These are phyloP conservation scores for Nepenthes alata DNA, from an alignment of 179 eudicot species.

Conservation along the genomic window DNA sequence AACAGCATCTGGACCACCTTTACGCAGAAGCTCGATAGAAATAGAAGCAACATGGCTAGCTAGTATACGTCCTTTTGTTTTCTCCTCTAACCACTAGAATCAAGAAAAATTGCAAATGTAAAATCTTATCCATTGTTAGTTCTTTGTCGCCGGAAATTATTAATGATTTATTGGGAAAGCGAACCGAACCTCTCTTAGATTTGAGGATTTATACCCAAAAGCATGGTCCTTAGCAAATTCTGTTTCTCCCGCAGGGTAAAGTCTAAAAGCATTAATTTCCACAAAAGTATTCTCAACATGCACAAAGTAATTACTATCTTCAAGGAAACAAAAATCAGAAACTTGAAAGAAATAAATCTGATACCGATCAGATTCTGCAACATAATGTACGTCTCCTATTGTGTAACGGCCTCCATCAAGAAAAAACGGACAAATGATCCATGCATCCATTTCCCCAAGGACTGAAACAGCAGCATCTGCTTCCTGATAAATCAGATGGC, in stretches of 20 bases:
- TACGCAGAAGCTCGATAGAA: conserved; percentile 67
- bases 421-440: conserved; percentile 95
- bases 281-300: conserved; percentile 6
- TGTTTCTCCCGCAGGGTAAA: conserved; percentile 96
- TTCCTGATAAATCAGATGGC: conserved; percentile 42
- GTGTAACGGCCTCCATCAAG: conserved; percentile 98
- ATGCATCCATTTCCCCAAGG: conserved; percentile 87
- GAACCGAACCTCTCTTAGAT: conserved; percentile 70
- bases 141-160: background rate
- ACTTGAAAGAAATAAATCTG: background rate
- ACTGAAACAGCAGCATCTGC: conserved; percentile 87
- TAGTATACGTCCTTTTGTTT: conserved; percentile 67
- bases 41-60: conserved; percentile 73
- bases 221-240: conserved; percentile 96
- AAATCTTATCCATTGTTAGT: too few species aligned
- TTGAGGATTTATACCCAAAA: conserved; percentile 92
- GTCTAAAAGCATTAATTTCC: conserved; percentile 34
- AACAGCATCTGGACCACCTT: conserved; percentile 87
- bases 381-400: conserved; percentile 80
- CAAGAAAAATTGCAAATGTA: background rate
- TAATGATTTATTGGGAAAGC: background rate
- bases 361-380: conserved; percentile 83
- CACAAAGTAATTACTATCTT: conserved; percentile 3
- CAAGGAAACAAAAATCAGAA: background rate
- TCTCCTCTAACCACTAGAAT: conserved; percentile 94